Evolutionary conservation across 768 basidiomycete genomes (phyloP).

Genomic region (Russula compacta): DNA sequence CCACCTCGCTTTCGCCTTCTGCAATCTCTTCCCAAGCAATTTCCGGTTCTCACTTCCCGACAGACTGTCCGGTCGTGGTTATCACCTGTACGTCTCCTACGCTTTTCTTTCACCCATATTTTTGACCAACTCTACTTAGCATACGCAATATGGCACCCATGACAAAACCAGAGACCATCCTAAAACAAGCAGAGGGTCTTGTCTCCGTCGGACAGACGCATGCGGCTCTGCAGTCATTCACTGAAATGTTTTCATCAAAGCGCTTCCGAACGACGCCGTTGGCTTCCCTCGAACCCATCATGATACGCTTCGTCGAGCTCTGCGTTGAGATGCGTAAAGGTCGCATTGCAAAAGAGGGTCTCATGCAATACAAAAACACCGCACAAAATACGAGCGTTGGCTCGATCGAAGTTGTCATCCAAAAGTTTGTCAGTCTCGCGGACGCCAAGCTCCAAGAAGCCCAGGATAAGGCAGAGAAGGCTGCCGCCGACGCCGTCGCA

Average conservation of each 20-base stretch:
- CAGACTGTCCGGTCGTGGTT: background rate
- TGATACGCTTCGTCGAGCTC: conserved; percentile 91
- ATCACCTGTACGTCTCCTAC: no score
- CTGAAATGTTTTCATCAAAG: conserved; percentile 90
- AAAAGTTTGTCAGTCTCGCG: conserved; percentile 70
- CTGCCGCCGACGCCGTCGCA: conserved; percentile 44
- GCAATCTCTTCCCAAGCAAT: background rate
- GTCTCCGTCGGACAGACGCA: conserved; percentile 86
- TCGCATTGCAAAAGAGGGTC: conserved; percentile 85
- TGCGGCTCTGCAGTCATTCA: conserved; percentile 82
- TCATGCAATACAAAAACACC: conserved; percentile 98
- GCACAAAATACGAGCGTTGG: conserved; percentile 87
- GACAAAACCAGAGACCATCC: conserved; percentile 81
- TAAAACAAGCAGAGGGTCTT: conserved; percentile 91
- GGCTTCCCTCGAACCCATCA: conserved; percentile 85
- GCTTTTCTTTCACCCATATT: background rate
- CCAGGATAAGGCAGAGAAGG: conserved; percentile 77
- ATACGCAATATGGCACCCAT: conserved; percentile 66
- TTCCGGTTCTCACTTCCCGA: background rate
- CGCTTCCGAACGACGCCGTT: conserved; percentile 89
- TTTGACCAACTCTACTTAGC: background rate
- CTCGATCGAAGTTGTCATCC: conserved; percentile 88
- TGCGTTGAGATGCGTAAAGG: conserved; percentile 95
- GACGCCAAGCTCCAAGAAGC: conserved; percentile 79
- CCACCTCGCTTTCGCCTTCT: background rate